phyloP scores from a whole-genome alignment of 768 basidiomycete species.

The Porpolomopsis calyptriformis region DNA sequence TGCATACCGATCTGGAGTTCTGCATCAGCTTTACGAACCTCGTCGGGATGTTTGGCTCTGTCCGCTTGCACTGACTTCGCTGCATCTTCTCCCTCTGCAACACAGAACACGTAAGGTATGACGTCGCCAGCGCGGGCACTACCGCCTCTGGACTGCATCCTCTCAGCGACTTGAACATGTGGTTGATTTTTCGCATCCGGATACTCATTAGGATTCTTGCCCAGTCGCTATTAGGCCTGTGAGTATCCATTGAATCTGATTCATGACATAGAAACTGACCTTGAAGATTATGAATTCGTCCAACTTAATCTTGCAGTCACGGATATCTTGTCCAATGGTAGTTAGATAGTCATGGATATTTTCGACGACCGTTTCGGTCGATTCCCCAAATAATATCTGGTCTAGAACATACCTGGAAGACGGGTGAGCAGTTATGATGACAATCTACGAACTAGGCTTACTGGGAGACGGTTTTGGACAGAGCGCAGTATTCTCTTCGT shows the following conservation, averaged over 20 bases:
- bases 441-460: conserved; percentile 29
- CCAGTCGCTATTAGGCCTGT: conserved; percentile 54
- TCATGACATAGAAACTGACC: conserved; percentile 29
- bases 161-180: conserved; percentile 91
- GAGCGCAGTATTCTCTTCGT: conserved; percentile 82
- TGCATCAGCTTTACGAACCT: conserved; percentile 58
- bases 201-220: conserved; percentile 95
- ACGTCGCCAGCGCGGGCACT: conserved; percentile 84
- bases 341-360: conserved; percentile 88
- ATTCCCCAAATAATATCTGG: conserved; percentile 83
- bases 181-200: conserved; percentile 93
- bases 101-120: conserved; percentile 90
- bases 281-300: conserved; percentile 96
- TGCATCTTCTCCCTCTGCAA: conserved; percentile 59
- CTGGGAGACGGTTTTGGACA: conserved; percentile 92
- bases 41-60: conserved; percentile 87
- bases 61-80: conserved; percentile 78
- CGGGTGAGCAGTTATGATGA: background rate
- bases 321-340: conserved; percentile 65
- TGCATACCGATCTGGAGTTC: conserved; percentile 61
- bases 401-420: conserved; percentile 72
- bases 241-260: background rate
- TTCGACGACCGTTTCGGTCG: conserved; percentile 80
- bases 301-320: conserved; percentile 64
- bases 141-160: conserved; percentile 77